phyloP scores from a whole-genome alignment of 2,329 filamentous ascomycete genomes.

The Trichoderma sp. region DNA sequence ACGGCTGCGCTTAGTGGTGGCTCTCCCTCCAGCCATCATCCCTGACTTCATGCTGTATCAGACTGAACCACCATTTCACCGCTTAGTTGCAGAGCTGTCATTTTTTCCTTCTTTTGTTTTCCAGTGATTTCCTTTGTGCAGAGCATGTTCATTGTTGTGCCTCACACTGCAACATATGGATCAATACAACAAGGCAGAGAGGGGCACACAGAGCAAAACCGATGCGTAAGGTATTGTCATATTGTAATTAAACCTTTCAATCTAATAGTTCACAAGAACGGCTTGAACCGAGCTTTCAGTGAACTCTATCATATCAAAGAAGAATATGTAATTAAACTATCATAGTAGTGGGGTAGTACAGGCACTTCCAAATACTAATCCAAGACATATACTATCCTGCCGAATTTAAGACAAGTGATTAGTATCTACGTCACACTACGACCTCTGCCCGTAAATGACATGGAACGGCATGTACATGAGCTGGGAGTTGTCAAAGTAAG shows the following conservation, averaged over 20 bases:
- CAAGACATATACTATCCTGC: neutral
- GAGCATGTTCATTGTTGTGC: neutral
- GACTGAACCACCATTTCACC: neutral
- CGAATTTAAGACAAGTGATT: neutral
- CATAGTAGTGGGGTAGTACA: neutral
- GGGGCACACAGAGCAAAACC: neutral
- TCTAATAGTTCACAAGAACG: neutral
- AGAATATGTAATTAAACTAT: neutral
- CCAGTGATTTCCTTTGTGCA: neutral
- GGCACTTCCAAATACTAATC: neutral
- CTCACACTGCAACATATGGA: neutral
- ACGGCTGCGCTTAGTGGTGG: neutral
- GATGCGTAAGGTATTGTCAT: neutral
- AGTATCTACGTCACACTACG: conserved; percentile 28
- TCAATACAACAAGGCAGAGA: neutral
- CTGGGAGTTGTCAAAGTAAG: conserved; percentile 47
- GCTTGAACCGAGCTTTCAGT: neutral
- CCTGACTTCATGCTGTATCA: neutral
- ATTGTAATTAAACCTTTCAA: neutral
- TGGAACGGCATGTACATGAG: conserved; percentile 58
- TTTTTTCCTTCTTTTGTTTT: neutral
- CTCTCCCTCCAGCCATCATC: neutral
- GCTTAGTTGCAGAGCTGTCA: neutral
- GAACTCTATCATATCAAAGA: neutral
- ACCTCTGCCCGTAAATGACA: conserved; percentile 57